Conservation (phyloP, 352 stramenopile genomes). For the Phytophthora pini region DNA sequence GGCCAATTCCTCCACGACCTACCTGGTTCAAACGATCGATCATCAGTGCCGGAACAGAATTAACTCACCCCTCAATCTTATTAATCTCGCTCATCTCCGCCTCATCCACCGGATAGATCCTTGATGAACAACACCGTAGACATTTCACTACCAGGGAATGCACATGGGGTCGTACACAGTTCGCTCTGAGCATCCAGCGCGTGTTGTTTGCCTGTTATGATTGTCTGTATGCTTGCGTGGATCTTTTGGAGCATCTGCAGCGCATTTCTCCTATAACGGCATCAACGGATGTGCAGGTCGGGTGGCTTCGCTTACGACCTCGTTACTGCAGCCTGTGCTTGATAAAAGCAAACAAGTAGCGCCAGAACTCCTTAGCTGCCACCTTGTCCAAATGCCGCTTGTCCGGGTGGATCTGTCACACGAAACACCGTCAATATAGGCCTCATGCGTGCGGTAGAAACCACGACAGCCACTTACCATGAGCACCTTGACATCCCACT, state of each 20-base stretch:
- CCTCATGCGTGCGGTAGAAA: too few relatives aligned
- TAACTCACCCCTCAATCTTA: not conserved
- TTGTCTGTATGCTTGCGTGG: not conserved
- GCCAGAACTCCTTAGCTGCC: slow-evolving; percentile 90
- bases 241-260: not conserved
- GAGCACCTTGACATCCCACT: slow-evolving; percentile 92
- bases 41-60: slow-evolving; percentile 11
- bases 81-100: slow-evolving; percentile 15
- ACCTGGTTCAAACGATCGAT: slow-evolving; percentile 23
- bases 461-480: slow-evolving; percentile 53
- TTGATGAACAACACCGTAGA: not conserved
- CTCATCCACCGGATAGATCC: not conserved
- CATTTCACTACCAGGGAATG: not conserved
- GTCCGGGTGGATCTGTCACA: slow-evolving; percentile 83
- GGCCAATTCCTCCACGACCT: slow-evolving; percentile 18
- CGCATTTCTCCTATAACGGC: slow-evolving; percentile 5
- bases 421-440: slow-evolving; percentile 2
- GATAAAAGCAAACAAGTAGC: slow-evolving; percentile 89
- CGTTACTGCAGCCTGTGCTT: slow-evolving; percentile 82
- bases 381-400: slow-evolving; percentile 93
- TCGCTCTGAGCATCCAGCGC: slow-evolving; percentile 4
- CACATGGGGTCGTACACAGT: slow-evolving; percentile 1
- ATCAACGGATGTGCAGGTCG: slow-evolving; percentile 1
- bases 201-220: slow-evolving; percentile 19
- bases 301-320: not conserved